Evolutionary conservation across 169 alveolate species (phyloP).

Genomic region (Cryptosporidium xiaoi): DNA sequence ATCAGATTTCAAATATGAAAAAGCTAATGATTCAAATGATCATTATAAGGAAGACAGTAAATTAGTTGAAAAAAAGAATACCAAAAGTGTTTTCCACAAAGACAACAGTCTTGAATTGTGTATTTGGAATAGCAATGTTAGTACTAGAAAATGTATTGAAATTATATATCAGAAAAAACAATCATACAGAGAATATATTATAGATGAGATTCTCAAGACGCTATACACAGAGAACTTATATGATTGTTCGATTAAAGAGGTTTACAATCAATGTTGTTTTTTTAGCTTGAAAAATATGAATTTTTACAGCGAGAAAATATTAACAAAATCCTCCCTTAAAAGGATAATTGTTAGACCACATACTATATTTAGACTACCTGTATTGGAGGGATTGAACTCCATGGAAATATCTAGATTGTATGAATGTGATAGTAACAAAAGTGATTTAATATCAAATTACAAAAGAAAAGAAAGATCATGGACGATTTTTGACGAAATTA

Average conservation of each 20-base stretch:
- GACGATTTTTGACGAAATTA: slow-evolving; percentile 38
- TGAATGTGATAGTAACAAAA: neutral
- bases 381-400: neutral
- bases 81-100: too few species aligned
- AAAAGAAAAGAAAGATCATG: neutral
- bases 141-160: slow-evolving; percentile 34
- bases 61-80: neutral
- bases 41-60: neutral
- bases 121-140: slow-evolving; percentile 39
- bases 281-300: slow-evolving; percentile 22
- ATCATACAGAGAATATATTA: slow-evolving; percentile 38
- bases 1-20: neutral
- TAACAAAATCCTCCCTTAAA: slow-evolving; percentile 28
- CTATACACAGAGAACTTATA: slow-evolving; percentile 4
- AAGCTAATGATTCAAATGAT: too few species aligned
- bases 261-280: slow-evolving; percentile 18
- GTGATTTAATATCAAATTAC: too few species aligned
- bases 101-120: too few species aligned
- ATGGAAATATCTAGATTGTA: neutral
- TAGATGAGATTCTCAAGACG: slow-evolving; percentile 58
- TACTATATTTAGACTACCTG: slow-evolving; percentile 46
- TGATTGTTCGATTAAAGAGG: neutral
- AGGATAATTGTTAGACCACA: slow-evolving; percentile 2
- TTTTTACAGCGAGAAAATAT: slow-evolving; percentile 19
- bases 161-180: slow-evolving; percentile 37